A percentile compares a stretch with the other conserved stretches of the same genome.
Conservation (phyloP, 768 basidiomycete genomes). For the Suillus weaverae region DNA sequence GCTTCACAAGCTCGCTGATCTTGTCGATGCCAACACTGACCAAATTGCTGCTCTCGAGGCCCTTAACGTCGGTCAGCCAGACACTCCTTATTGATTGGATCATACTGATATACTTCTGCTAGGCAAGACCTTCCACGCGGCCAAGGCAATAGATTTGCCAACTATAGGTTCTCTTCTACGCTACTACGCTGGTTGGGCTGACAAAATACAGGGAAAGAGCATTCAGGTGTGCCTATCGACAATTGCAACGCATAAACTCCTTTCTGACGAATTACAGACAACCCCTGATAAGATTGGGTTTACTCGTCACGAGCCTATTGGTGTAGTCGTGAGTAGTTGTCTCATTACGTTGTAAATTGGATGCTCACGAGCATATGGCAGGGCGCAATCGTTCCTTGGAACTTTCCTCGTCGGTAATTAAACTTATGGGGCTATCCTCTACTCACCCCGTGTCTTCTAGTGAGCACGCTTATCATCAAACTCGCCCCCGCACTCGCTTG, state of each 20-base stretch:
- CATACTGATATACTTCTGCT: slow-evolving; percentile 4
- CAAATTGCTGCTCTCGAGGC: slow-evolving; percentile 74
- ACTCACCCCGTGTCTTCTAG: slow-evolving; percentile 17
- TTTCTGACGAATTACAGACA: slow-evolving; percentile 24
- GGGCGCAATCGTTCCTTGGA: slow-evolving; percentile 67
- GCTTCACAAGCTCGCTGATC: slow-evolving; percentile 60
- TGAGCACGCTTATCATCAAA: slow-evolving; percentile 72
- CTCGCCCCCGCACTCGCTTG: slow-evolving; percentile 74
- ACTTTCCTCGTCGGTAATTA: slow-evolving; percentile 44
- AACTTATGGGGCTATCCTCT: background rate
- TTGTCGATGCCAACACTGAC: slow-evolving; percentile 62
- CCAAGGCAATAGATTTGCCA: slow-evolving; percentile 50
- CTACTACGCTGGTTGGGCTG: slow-evolving; percentile 91
- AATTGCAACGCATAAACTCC: background rate
- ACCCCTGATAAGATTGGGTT: slow-evolving; percentile 41
- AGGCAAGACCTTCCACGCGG: slow-evolving; percentile 57
- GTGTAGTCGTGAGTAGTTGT: slow-evolving; percentile 46
- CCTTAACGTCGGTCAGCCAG: slow-evolving; percentile 60
- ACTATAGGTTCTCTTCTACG: slow-evolving; percentile 51
- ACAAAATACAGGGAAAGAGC: slow-evolving; percentile 77
- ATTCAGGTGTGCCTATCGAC: slow-evolving; percentile 46
- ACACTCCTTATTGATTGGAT: slow-evolving; percentile 3
- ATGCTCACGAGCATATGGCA: slow-evolving; percentile 9
- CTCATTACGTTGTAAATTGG: slow-evolving; percentile 61
- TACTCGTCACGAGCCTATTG: slow-evolving; percentile 62